phyloP scores from a whole-genome alignment of 139 green algal genomes.

The Parachlorella kessleri region DNA sequence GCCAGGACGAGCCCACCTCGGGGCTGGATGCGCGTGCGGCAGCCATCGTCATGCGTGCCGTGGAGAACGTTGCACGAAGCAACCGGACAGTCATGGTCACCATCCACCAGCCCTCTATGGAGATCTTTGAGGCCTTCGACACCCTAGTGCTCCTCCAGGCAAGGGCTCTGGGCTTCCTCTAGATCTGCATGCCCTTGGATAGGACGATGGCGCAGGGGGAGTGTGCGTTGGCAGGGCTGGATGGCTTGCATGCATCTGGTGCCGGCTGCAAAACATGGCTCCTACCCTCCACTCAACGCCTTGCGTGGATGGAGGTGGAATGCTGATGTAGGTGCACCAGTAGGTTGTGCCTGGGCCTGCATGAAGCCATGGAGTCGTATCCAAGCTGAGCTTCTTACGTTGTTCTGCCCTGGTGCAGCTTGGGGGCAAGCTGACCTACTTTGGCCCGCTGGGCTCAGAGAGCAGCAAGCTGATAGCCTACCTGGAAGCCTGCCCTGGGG shows the following conservation, averaged over 20 bases:
- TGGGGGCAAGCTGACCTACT: constrained; percentile 70
- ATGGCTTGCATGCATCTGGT: too few relatives aligned
- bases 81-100: constrained; percentile 91
- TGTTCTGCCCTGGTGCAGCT: constrained; percentile 1
- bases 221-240: too few relatives aligned
- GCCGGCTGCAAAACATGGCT: too few relatives aligned
- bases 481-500: constrained; percentile 48
- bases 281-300: too few relatives aligned
- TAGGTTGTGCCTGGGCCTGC: too few relatives aligned
- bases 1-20: constrained; percentile 36
- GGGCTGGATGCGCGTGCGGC: constrained; percentile 89
- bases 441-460: constrained; percentile 76
- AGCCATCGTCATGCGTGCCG: constrained; percentile 82
- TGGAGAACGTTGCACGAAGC: constrained; percentile 79
- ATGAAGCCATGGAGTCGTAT: too few relatives aligned
- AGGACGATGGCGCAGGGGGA: too few relatives aligned
- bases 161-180: not conserved
- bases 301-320: too few relatives aligned
- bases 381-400: too few relatives aligned
- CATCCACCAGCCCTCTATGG: constrained; percentile 89
- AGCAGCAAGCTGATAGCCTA: constrained; percentile 67
- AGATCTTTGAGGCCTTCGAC: constrained; percentile 74
- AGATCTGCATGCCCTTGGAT: too few relatives aligned
- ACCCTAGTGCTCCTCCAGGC: constrained; percentile 53
- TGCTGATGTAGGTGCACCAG: too few relatives aligned